Percentiles rank a stretch among this genome's conserved stretches.
phyloP scores from a whole-genome alignment of 1,139 yeast genomes.

The Kurtzmaniella natalensis region DNA sequence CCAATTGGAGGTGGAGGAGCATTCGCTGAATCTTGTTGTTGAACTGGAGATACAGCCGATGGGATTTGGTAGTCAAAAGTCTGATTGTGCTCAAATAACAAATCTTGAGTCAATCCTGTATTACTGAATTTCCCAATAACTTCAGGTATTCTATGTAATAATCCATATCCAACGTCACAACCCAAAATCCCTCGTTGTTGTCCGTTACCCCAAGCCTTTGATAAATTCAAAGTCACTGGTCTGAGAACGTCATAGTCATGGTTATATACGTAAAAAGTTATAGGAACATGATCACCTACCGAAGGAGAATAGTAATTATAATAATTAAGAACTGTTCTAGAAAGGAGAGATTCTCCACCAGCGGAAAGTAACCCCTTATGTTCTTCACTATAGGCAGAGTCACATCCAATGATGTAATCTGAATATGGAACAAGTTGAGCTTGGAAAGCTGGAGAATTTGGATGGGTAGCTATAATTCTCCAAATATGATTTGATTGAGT shows the following conservation, averaged over 20 bases:
- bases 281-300: constrained; percentile 34
- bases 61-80: constrained; percentile 12
- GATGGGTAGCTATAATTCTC: constrained; percentile 75
- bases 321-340: constrained; percentile 58
- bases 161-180: constrained; percentile 92
- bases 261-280: constrained; percentile 75
- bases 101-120: constrained; percentile 31
- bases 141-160: constrained; percentile 78
- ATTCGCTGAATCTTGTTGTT: constrained; percentile 12
- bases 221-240: constrained; percentile 70
- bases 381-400: constrained; percentile 43
- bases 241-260: constrained; percentile 81
- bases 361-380: constrained; percentile 65
- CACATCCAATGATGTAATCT: constrained; percentile 89
- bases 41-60: constrained; percentile 5
- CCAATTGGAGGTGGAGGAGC: constrained; percentile 3
- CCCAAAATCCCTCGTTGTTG: constrained; percentile 79
- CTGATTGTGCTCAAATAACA: constrained; percentile 30
- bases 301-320: constrained; percentile 45
- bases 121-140: constrained; percentile 48
- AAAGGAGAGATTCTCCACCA: constrained; percentile 82
- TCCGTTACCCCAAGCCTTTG: constrained; percentile 39
- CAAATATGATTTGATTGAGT: constrained; percentile 79
- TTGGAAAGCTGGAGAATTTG: constrained; percentile 77
- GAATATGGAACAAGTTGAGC: constrained; percentile 83